Evolutionary conservation across 345 rosid species (phyloP).

Genomic region (Populus ilicifolia): DNA sequence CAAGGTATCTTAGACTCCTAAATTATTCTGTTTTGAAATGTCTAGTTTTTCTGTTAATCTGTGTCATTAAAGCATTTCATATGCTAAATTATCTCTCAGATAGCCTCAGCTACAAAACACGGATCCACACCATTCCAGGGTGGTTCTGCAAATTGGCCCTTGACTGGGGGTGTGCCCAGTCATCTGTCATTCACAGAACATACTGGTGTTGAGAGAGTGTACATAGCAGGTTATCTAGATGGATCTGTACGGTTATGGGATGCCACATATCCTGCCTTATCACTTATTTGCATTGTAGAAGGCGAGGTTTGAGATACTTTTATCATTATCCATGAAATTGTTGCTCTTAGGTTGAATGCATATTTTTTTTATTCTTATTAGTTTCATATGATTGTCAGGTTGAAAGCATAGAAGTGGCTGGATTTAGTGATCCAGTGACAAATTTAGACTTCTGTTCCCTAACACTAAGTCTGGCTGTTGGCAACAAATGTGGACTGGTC

Average conservation of each 20-base stretch:
- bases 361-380: not conserved
- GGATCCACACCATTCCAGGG: conserved; percentile 18
- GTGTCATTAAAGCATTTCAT: not conserved
- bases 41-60: conserved; percentile 9
- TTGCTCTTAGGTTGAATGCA: not conserved
- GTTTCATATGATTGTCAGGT: conserved; percentile 36
- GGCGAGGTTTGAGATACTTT: conserved; percentile 43
- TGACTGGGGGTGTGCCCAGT: conserved; percentile 76
- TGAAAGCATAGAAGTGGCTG: conserved; percentile 32
- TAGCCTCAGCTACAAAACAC: conserved; percentile 23
- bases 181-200: conserved; percentile 41
- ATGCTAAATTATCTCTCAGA: conserved; percentile 15
- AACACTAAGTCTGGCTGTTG: conserved; percentile 62
- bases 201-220: conserved; percentile 57
- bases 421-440: conserved; percentile 50
- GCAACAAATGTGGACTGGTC: conserved; percentile 68
- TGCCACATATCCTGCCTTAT: conserved; percentile 62
- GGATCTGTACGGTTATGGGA: conserved; percentile 83
- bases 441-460: conserved; percentile 56
- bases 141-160: conserved; percentile 57
- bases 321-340: not conserved
- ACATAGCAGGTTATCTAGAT: conserved; percentile 77
- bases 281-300: conserved; percentile 47
- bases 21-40: not conserved
- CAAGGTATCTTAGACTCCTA: conserved; percentile 41